phyloP scores from a whole-genome alignment of 1,284 basidiomycete species.

The Xerocomus nothofagi region DNA sequence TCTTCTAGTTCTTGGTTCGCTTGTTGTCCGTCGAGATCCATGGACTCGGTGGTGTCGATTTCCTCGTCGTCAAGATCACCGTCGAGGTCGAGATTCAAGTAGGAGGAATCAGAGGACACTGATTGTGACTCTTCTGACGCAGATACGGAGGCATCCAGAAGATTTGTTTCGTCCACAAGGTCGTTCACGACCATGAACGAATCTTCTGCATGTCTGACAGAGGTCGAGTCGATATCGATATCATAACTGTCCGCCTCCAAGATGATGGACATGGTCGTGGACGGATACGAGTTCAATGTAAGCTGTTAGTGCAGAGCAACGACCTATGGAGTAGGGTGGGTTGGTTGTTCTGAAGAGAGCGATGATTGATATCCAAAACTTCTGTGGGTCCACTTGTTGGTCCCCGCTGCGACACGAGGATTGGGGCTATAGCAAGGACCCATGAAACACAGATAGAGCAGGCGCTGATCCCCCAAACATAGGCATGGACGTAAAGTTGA shows the following conservation, averaged over 20 bases:
- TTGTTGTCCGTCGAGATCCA: slow-evolving; percentile 16
- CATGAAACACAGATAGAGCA: neutral
- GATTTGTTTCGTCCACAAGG: slow-evolving; percentile 1
- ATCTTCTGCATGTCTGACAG: slow-evolving; percentile 12
- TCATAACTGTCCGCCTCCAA: slow-evolving; percentile 15
- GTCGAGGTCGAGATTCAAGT: slow-evolving; percentile 16
- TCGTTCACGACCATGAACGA: slow-evolving; percentile 11
- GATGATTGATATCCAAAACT: slow-evolving; percentile 14
- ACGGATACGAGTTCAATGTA: neutral
- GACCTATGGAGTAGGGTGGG: neutral
- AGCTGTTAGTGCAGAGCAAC: neutral
- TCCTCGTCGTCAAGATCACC: slow-evolving; percentile 21
- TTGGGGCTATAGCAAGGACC: neutral
- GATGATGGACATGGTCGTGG: slow-evolving; percentile 17
- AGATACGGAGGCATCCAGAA: slow-evolving; percentile 1
- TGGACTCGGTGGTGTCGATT: slow-evolving; percentile 13
- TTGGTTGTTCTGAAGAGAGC: neutral
- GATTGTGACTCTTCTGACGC: slow-evolving; percentile 17
- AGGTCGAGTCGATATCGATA: slow-evolving; percentile 12
- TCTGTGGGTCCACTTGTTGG: slow-evolving; percentile 23
- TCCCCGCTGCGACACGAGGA: slow-evolving; percentile 6
- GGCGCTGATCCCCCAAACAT: slow-evolving; percentile 19
- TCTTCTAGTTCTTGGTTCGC: slow-evolving; percentile 16
- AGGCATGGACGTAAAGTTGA: slow-evolving; percentile 25
- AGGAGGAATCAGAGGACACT: slow-evolving; percentile 24